Conservation (phyloP, 73 alveolate genomes). For the Breviolum minutum region DNA sequence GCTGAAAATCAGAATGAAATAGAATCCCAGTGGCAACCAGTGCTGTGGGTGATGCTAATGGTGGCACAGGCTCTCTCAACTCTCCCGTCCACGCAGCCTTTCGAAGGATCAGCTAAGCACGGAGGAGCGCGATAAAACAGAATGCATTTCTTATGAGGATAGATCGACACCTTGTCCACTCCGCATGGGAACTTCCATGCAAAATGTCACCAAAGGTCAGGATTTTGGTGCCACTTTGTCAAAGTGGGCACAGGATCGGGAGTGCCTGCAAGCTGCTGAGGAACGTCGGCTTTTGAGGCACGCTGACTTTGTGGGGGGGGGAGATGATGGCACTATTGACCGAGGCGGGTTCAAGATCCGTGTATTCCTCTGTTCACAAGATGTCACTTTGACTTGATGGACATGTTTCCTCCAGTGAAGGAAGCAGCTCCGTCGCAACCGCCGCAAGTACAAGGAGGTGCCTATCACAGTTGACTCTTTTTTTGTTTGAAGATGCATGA, state of each 20-base stretch:
- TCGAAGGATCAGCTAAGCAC: constrained; percentile 64
- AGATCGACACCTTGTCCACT: background rate
- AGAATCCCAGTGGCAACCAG: background rate
- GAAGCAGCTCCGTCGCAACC: constrained; percentile 90
- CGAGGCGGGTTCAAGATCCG: background rate
- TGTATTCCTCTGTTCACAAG: background rate
- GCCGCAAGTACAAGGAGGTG: constrained; percentile 92
- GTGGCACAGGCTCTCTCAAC: constrained; percentile 42
- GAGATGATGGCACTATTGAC: background rate
- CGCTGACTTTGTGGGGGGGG: background rate
- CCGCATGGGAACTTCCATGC: background rate
- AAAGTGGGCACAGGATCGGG: constrained; percentile 21
- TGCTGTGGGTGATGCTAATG: background rate
- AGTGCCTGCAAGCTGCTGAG: constrained; percentile 68
- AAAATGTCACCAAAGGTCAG: background rate
- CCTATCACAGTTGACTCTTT: background rate
- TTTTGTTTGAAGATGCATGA: too few species aligned
- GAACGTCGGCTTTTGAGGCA: constrained; percentile 41
- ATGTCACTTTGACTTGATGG: background rate
- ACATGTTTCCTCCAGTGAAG: background rate
- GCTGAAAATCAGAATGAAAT: too few species aligned
- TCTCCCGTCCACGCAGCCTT: constrained; percentile 81
- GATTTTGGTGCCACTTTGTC: background rate
- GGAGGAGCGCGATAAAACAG: background rate
- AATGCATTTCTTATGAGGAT: background rate